Conservation (phyloP, 495 filamentous ascomycete genomes). For the Rostrohypoxylon terebratum region DNA sequence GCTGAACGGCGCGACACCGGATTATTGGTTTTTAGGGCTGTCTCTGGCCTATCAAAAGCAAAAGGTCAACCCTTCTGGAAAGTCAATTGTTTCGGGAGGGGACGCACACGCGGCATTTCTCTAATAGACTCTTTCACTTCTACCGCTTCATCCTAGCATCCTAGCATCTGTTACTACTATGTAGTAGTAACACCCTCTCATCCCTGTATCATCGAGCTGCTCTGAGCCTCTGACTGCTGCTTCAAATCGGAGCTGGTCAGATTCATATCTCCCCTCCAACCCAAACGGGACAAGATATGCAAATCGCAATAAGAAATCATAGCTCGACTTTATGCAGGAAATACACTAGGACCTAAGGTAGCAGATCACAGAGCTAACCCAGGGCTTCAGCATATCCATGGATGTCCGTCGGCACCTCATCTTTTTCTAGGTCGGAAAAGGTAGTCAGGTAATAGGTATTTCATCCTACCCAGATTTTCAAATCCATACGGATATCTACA, state of each 20-base stretch:
- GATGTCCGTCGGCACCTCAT: slow-evolving; percentile 3
- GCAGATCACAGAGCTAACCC: slow-evolving; percentile 13
- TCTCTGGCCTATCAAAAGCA: neutral
- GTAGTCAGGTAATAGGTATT: neutral
- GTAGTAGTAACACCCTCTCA: slow-evolving; percentile 27
- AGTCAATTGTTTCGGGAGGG: slow-evolving; percentile 36
- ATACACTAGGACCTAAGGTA: slow-evolving; percentile 25
- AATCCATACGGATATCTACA: too few species aligned
- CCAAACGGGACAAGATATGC: slow-evolving; percentile 36
- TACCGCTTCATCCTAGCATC: slow-evolving; percentile 5
- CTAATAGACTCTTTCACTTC: slow-evolving; percentile 20
- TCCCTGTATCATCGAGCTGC: slow-evolving; percentile 29
- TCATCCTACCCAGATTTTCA: slow-evolving; percentile 4
- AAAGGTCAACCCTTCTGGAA: slow-evolving; percentile 27
- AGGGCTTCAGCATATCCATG: neutral
- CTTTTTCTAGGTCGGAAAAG: too few species aligned
- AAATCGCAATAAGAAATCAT: slow-evolving; percentile 29
- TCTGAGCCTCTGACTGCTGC: too few species aligned
- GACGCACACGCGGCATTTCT: slow-evolving; percentile 23
- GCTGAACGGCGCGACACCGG: slow-evolving; percentile 2
- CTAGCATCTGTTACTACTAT: slow-evolving; percentile 12
- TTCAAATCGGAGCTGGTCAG: slow-evolving; percentile 37
- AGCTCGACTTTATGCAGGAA: slow-evolving; percentile 14
- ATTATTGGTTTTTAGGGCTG: slow-evolving; percentile 23
- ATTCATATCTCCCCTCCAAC: slow-evolving; percentile 35